Conservation (phyloP, 2,329 filamentous ascomycete species). For the Fusarium sp. region DNA sequence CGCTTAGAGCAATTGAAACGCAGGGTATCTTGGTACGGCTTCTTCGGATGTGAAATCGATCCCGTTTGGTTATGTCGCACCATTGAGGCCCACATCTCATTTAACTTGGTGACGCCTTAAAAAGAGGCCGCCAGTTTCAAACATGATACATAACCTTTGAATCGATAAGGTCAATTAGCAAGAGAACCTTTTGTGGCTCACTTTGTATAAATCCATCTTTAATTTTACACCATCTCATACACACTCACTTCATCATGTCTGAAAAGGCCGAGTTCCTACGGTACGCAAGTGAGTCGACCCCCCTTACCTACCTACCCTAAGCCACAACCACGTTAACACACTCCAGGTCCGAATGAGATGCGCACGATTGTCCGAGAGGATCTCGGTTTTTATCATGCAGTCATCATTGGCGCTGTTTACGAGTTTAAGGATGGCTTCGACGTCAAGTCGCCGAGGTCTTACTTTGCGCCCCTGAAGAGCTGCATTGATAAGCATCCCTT, state of each 20-base stretch:
- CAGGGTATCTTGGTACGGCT: background rate
- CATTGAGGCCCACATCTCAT: slow-evolving; percentile 11
- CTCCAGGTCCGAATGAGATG: slow-evolving; percentile 37
- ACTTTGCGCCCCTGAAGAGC: slow-evolving; percentile 22
- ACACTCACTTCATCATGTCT: slow-evolving; percentile 11
- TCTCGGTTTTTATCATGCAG: slow-evolving; percentile 35
- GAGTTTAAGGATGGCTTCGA: slow-evolving; percentile 7
- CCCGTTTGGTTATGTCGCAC: slow-evolving; percentile 5
- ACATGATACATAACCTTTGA: background rate
- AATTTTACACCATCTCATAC: background rate
- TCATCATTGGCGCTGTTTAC: slow-evolving; percentile 37
- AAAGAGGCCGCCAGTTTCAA: slow-evolving; percentile 25
- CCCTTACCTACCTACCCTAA: too few species aligned
- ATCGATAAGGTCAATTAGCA: background rate
- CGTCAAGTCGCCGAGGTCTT: slow-evolving; percentile 13
- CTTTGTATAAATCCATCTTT: background rate
- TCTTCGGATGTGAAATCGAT: slow-evolving; percentile 5
- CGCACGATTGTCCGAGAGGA: slow-evolving; percentile 36
- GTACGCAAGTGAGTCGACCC: slow-evolving; percentile 23
- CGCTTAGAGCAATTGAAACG: background rate
- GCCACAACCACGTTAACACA: background rate
- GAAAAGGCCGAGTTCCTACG: slow-evolving; percentile 22
- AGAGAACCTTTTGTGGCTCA: background rate
- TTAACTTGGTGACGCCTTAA: slow-evolving; percentile 5
- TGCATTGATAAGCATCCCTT: slow-evolving; percentile 36